Base-by-base conservation (phyloP, 148 eudicot genomes). In the Silene conica region DNA sequence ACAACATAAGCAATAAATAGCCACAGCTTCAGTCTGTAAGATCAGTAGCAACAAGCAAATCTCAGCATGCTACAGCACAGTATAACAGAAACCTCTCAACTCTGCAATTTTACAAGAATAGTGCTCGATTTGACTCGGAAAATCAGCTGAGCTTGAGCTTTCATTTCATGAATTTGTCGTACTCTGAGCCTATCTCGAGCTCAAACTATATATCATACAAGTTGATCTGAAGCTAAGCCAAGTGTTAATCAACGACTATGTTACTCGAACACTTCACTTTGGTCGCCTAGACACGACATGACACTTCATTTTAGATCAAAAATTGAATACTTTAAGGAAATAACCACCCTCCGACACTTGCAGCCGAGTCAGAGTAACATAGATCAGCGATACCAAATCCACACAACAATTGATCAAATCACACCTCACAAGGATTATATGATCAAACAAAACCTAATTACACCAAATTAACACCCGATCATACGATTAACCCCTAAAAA, bases 1-100 rank as follows among this genome's bases (percentile, higher is more conserved):
- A 93, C 82, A 50, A 93, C 95, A 85, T 93, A 93, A 63, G 97
- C 98, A 34, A 93, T 84, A 74, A 93, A 93, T 75, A 93, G 98
- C 97, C 98, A 93, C 70, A 93, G 95, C 83, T 93, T 93, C 87
- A 89, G 84, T 83, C 98, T 93, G 91, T 77, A 81, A 82, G 43
- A 43, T 19, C 55, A 74, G 43, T 6, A 38, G 21, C 23, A 0
- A 70, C 67, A 65, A 13, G 13, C 60, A 48, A 20, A 19, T 21
- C 4, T 80, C 21, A 80, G 72, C 25, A 71, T 57, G 55, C 6
- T 14, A 20, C 3, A 34, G 22, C n/a, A 61, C 18, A 16, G n/a
- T 7, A 13, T 43, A 15, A 73, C 38, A 22, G 41, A 18, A 8
- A 46, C 48, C 63, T 52, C 57, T 20, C 18, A 21, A 67, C 54